Evolutionary conservation across 371 early-diverging fungal genomes (phyloP).

Genomic region (Conidiobolus coronatus): DNA sequence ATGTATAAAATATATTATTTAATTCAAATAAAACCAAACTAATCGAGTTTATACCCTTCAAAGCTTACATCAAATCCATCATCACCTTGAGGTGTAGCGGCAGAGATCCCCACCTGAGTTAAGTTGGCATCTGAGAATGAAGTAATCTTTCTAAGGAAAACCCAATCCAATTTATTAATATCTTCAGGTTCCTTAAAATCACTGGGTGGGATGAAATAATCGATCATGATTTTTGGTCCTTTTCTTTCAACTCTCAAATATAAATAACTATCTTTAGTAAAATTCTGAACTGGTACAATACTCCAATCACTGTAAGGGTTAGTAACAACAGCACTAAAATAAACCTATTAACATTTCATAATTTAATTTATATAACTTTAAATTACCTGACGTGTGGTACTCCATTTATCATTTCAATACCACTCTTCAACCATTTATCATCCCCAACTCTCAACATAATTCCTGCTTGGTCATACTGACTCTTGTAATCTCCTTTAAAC

Average conservation of each 20-base stretch:
- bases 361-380: neutral
- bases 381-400: neutral
- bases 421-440: neutral
- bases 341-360: too few species aligned
- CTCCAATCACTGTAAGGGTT: constrained; percentile 1
- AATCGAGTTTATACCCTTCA: too few species aligned
- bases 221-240: neutral
- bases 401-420: constrained; percentile 1
- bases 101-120: neutral
- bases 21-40: too few species aligned
- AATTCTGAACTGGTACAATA: neutral
- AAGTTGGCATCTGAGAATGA: neutral
- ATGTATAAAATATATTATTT: too few species aligned
- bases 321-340: neutral
- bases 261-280: neutral
- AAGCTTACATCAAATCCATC: neutral
- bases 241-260: neutral
- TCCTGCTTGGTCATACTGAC: constrained; percentile 3
- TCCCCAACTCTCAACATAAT: neutral
- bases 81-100: constrained; percentile 1
- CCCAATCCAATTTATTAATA: neutral
- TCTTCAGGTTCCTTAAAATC: neutral
- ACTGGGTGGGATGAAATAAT: neutral
- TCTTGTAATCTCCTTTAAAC: neutral
- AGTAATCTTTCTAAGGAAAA: neutral